Evolutionary conservation across 768 basidiomycete species (phyloP).

Genomic region (Leccinum subgranulosum): DNA sequence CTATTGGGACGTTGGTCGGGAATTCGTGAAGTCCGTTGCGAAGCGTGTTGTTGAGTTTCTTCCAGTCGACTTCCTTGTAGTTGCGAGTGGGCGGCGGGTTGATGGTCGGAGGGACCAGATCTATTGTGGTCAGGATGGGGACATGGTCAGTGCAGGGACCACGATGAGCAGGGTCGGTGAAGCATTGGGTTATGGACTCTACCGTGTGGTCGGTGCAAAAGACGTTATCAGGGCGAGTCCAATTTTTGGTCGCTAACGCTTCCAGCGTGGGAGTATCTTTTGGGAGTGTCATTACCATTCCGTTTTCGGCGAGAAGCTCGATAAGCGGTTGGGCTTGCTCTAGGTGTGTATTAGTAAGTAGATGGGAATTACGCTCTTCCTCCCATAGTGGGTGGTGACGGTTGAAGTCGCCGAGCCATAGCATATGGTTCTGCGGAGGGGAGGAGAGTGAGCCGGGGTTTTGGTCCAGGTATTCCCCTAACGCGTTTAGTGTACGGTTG

Average conservation of each 20-base stretch:
- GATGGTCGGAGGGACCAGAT: fast-evolving
- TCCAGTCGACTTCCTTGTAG: background rate
- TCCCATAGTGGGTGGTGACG: background rate
- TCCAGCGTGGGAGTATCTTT: constrained; percentile 34
- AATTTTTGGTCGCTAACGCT: constrained; percentile 28
- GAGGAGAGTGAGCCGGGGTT: background rate
- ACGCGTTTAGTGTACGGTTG: background rate
- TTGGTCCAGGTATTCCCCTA: background rate
- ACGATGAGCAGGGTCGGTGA: fast-evolving
- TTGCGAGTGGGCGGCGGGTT: background rate
- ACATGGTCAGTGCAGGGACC: constrained; percentile 12
- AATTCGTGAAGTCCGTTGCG: background rate
- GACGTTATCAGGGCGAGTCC: constrained; percentile 7
- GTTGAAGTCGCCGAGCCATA: background rate
- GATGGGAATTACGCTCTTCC: background rate
- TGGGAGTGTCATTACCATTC: constrained; percentile 36
- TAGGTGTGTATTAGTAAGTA: background rate
- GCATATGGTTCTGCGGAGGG: background rate
- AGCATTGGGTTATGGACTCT: background rate
- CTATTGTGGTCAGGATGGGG: background rate
- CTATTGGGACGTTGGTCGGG: background rate
- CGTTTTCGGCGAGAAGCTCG: background rate
- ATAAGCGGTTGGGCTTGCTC: background rate
- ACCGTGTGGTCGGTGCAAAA: background rate
- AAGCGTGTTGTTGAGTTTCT: background rate